These are phyloP conservation scores for Rubia tinctorum DNA, from an alignment of 305 asterid species.

Conservation along the genomic window DNA sequence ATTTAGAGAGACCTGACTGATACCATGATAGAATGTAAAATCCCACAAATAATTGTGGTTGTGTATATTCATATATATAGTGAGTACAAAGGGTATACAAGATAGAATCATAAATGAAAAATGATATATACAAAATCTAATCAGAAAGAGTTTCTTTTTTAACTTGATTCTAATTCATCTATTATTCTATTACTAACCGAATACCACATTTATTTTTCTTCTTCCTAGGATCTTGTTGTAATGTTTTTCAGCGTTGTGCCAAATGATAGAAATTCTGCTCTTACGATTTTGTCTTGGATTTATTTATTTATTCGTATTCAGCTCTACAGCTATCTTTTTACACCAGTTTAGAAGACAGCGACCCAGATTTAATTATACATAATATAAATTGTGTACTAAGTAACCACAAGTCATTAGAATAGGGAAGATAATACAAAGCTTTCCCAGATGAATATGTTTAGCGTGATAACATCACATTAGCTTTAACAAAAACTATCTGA, in stretches of 20 bases:
- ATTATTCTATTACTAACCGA: no score
- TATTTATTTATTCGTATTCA: not conserved
- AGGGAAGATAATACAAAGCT: not conserved
- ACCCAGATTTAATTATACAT: not conserved
- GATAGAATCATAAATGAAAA: no score
- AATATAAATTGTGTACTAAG: not conserved
- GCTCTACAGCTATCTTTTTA: not conserved
- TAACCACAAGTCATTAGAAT: not conserved
- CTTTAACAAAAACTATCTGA: not conserved
- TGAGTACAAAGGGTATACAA: no score
- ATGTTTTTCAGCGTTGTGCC: not conserved
- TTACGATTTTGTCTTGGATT: not conserved
- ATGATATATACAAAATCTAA: no score
- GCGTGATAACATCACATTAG: not conserved
- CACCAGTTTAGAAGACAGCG: constrained; percentile 1
- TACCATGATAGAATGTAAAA: no score
- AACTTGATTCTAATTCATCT: no score
- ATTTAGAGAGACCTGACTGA: no score
- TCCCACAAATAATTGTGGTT: no score
- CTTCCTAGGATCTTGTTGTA: no score
- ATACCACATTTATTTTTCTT: not conserved
- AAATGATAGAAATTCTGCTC: not conserved
- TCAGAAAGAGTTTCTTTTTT: no score
- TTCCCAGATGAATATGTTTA: not conserved
- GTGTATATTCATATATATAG: no score